Evolutionary conservation across 164 flowering plant species (phyloP), one percentile per base, ranked within the genome.

Genomic region (Annona cherimola): DNA sequence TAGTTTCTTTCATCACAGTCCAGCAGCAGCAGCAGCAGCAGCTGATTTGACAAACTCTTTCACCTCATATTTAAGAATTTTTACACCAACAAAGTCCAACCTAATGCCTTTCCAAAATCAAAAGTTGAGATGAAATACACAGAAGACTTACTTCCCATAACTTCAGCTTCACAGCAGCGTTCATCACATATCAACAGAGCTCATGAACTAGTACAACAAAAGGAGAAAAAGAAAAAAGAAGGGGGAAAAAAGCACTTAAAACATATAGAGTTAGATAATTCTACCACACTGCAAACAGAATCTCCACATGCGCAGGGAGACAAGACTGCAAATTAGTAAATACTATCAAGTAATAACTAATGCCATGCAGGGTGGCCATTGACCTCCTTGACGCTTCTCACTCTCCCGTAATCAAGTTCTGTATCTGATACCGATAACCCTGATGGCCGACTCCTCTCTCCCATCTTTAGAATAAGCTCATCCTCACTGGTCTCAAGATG

Each of bases 391-490:
- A 83, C 75, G 76, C 94, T 90, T 81, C 94, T 83, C 50, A 89
- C 91, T 79, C 95, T 85, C 76, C 95, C 79, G 75, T 90, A 91
- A 63, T 94, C 99, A 68, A 92, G 74, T 79, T 92, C 99, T 46
- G 97, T 95, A 78, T 94, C 97, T 41, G 99, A 91, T 76, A 84
- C 76, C 50, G 94, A 92, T 63, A 82, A 71, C 42, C 94, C 94
- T 68, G 78, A n/a, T 70, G 80, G n/a, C 39, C 81, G 83, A 70
- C 80, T 84, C 73, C 87, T 89, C 63, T 80, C 76, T 16, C 85
- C 86, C 86, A 83, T 79, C 81, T 77, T 86, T 2, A 89, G 75
- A 70, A 87, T 83, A 69, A 86, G 79, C 64, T 84, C 88, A 40
- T 89, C 90, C 57, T 84, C 89, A 69, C 86, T 89, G 5, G 76